Evolutionary conservation across 306 rosid genomes (phyloP), one percentile per base, ranked within the genome.

Genomic region (Pterocarpus santalinus): DNA sequence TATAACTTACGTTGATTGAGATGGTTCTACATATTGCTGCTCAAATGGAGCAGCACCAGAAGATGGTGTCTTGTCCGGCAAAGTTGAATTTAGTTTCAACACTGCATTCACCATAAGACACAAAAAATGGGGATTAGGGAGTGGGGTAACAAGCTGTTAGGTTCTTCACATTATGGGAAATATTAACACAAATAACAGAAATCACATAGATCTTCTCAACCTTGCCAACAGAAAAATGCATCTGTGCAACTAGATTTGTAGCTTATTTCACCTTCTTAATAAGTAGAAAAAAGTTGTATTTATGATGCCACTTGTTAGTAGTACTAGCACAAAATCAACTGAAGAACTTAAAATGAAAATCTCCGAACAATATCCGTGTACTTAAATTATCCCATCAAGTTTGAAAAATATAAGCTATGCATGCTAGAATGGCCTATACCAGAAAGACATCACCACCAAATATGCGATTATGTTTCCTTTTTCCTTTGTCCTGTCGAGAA

Each of bases 1-100:
- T 83, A 92, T 65, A 66, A 90, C 97, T 86, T 81, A 92, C 94
- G 84, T 83, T 30, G 90, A 89, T 30, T 91, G 74, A 75, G 95
- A 86, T 46, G 90, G 75, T 69, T 90, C 95, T 34, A 84, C 58
- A 47, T 89, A 84, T 75, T 82, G 91, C 73, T 87, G 89, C 65
- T 92, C 93, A 78, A 80, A 84, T 65, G 86, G 74, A 60, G 90
- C 80, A 86, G 89, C 81, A 85, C 83, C 75, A 44, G 93, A 83
- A 69, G 86, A 61, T 43, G 86, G 85, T 7, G 89, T 57, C 89
- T 88, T 92, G 80, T 90, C 97, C 3, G 88, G 82, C 84, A 86
- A 65, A 77, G 90, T 82, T 57, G 93, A 79, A 85, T 76, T 90
- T 82, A 83, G 83, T 82, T 89, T 90, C 85, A 90, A 80, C 69